A percentile compares a stretch with the other conserved stretches of the same genome.
Conservation (phyloP, 306 rosid genomes). For the Gastrolobium bilobum region DNA sequence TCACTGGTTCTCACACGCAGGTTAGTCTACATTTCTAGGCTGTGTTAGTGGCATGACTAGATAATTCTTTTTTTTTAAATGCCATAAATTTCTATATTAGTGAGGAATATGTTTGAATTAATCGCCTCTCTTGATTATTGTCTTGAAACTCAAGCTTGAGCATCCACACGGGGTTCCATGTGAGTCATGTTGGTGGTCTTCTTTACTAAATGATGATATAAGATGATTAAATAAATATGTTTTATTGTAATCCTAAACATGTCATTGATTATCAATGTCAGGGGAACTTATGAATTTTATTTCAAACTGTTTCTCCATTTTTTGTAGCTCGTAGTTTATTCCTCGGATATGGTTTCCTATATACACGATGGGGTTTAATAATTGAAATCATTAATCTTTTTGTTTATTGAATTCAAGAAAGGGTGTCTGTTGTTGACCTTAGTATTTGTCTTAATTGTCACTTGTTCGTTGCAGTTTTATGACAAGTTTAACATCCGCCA, state of each 20-base stretch:
- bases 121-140: constrained; percentile 29
- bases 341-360: constrained; percentile 5
- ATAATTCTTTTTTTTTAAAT: not conserved
- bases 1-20: constrained; percentile 99
- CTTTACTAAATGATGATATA: constrained; percentile 1
- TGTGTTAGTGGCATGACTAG: constrained; percentile 26
- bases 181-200: not conserved
- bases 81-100: constrained; percentile 24
- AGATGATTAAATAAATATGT: constrained; percentile 16
- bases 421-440: not conserved
- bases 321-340: constrained; percentile 23
- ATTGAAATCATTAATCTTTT: constrained; percentile 35
- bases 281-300: constrained; percentile 23
- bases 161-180: constrained; percentile 25
- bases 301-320: constrained; percentile 43
- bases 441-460: constrained; percentile 52
- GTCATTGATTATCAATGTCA: constrained; percentile 22
- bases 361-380: constrained; percentile 11
- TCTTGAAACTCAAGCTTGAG: constrained; percentile 32
- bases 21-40: constrained; percentile 55
- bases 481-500: constrained; percentile 99
- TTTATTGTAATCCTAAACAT: constrained; percentile 15
- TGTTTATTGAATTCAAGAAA: constrained; percentile 32
- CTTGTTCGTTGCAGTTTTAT: constrained; percentile 76
- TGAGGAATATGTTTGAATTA: constrained; percentile 33